Evolutionary conservation across 805 yeast species (phyloP).

Genomic region (Metschnikowia koreensis): DNA sequence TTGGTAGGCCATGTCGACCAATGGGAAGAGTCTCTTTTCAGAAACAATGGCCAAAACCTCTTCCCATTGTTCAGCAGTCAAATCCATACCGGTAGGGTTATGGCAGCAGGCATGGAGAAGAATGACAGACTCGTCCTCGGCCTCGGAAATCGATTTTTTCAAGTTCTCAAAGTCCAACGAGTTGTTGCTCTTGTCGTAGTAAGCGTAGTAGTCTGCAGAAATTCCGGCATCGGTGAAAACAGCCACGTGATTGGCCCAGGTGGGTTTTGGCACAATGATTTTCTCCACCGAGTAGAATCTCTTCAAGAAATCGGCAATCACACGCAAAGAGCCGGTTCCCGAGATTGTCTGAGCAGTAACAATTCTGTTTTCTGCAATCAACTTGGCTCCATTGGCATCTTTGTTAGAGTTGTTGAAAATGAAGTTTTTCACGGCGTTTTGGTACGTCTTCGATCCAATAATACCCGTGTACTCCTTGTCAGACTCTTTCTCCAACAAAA

Average conservation of each 20-base stretch:
- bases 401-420: slow-evolving; percentile 60
- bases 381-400: slow-evolving; percentile 53
- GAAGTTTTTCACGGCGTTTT: slow-evolving; percentile 63
- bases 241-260: slow-evolving; percentile 92
- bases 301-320: slow-evolving; percentile 74
- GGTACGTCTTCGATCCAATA: slow-evolving; percentile 70
- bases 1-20: slow-evolving; percentile 93
- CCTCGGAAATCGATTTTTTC: slow-evolving; percentile 53
- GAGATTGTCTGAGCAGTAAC: slow-evolving; percentile 86
- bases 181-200: slow-evolving; percentile 63
- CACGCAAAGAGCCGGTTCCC: slow-evolving; percentile 92
- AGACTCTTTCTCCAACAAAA: slow-evolving; percentile 46
- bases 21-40: slow-evolving; percentile 63
- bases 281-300: slow-evolving; percentile 55
- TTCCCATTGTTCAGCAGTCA: slow-evolving; percentile 77
- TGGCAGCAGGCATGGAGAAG: slow-evolving; percentile 94
- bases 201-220: slow-evolving; percentile 58
- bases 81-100: slow-evolving; percentile 96
- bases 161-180: slow-evolving; percentile 65
- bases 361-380: slow-evolving; percentile 60
- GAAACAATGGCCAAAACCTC: slow-evolving; percentile 63
- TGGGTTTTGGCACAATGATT: slow-evolving; percentile 78
- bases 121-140: slow-evolving; percentile 60
- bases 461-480: slow-evolving; percentile 89
- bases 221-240: slow-evolving; percentile 76